A percentile compares a stretch with the other conserved stretches of the same genome.
Evolutionary conservation across 2,329 filamentous ascomycete genomes (phyloP).

Genomic region (Tolypocladium capitatum): DNA sequence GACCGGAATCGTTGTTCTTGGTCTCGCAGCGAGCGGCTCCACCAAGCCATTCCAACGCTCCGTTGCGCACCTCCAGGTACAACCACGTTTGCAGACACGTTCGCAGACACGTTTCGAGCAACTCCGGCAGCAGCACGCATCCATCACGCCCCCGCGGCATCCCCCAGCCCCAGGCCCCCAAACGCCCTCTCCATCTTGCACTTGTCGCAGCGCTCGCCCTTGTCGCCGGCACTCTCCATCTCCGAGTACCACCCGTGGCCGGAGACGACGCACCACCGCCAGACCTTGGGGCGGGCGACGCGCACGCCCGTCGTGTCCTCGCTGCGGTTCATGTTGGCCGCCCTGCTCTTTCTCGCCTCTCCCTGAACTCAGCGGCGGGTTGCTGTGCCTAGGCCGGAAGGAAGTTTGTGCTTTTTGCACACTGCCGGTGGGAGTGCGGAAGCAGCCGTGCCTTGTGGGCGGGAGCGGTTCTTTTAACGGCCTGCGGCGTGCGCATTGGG

Average conservation of each 20-base stretch:
- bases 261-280: background rate
- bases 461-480: no score
- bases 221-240: background rate
- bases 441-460: no score
- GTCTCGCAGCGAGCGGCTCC: no score
- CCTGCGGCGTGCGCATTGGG: background rate
- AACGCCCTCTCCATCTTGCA: background rate
- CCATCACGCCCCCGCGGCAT: background rate
- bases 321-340: background rate
- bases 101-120: no score
- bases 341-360: no score
- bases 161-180: background rate
- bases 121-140: background rate
- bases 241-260: background rate
- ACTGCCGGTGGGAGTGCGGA: no score
- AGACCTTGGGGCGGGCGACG: background rate
- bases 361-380: no score
- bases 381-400: no score
- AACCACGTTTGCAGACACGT: background rate
- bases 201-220: background rate
- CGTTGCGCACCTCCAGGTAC: no score
- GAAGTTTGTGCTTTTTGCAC: no score
- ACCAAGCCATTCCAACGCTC: no score
- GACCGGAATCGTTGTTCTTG: no score
- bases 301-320: background rate